phyloP scores from a whole-genome alignment of 1,284 basidiomycete species.

The Sparassis latifolia region DNA sequence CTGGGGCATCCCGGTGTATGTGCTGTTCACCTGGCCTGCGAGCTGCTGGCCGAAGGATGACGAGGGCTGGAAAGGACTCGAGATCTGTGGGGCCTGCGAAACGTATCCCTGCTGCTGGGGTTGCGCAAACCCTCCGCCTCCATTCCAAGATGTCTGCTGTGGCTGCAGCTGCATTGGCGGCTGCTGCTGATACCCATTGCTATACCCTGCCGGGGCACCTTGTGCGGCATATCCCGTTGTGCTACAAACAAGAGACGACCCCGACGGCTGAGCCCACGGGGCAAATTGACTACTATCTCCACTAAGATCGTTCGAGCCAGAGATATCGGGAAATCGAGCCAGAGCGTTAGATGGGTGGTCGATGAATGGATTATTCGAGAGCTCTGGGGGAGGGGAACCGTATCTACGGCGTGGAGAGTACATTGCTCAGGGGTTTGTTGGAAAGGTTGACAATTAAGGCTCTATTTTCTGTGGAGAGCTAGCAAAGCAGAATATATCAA shows the following conservation, averaged over 20 bases:
- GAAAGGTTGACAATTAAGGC: too few relatives aligned
- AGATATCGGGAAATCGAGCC: conserved; percentile 29
- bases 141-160: conserved; percentile 16
- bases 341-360: conserved; percentile 28
- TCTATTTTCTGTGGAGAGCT: too few relatives aligned
- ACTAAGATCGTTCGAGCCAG: conserved; percentile 13
- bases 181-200: conserved; percentile 12
- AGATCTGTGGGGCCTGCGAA: conserved; percentile 15
- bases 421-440: conserved; percentile 9
- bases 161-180: conserved; percentile 10
- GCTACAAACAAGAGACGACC: conserved; percentile 10
- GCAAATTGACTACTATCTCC: conserved; percentile 20
- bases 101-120: conserved; percentile 15
- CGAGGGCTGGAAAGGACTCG: conserved; percentile 27
- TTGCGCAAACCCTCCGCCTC: conserved; percentile 17
- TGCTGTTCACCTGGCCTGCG: conserved; percentile 20
- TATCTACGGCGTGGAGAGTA: conserved; percentile 21
- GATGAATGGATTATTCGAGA: conserved; percentile 35
- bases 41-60: conserved; percentile 30
- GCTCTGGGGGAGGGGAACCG: conserved; percentile 25
- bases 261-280: conserved; percentile 20
- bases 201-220: conserved; percentile 8
- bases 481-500: too few relatives aligned
- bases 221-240: conserved; percentile 13
- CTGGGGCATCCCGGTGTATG: conserved; percentile 11